Percentiles rank a stretch among this genome's conserved stretches.
These are phyloP conservation scores for Tubosaeta sp. DNA, from an alignment of 768 basidiomycete genomes.

Conservation along the genomic window DNA sequence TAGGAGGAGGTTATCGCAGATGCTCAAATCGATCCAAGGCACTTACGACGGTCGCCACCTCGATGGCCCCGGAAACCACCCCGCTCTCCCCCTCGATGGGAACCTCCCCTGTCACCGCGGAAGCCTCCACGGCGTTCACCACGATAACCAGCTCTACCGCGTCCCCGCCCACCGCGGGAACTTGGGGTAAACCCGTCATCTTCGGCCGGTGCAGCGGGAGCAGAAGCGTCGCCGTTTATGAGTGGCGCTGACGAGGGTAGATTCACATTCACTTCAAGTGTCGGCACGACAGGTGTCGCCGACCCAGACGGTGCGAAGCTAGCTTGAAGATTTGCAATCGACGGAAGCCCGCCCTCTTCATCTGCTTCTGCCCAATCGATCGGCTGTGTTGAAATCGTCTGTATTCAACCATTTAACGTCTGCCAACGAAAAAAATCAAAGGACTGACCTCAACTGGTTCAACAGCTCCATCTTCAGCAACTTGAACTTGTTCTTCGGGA, in stretches of 20 bases:
- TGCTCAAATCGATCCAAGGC: not conserved
- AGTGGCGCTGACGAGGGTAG: conserved; percentile 16
- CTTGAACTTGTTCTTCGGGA: conserved; percentile 17
- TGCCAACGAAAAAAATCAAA: not conserved
- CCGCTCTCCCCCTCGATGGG: conserved; percentile 36
- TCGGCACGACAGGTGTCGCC: conserved; percentile 48
- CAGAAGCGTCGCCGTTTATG: conserved; percentile 19
- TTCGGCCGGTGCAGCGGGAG: conserved; percentile 30
- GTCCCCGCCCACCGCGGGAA: conserved; percentile 44
- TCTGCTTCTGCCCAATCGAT: conserved; percentile 79
- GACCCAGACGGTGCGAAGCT: conserved; percentile 73
- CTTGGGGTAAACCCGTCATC: conserved; percentile 63
- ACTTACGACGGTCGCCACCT: conserved; percentile 24
- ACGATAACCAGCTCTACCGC: conserved; percentile 36
- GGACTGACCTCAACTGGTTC: conserved; percentile 33
- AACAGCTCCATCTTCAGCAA: conserved; percentile 2
- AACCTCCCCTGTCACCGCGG: conserved; percentile 34
- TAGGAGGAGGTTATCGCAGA: conserved; percentile 2
- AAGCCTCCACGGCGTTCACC: conserved; percentile 42
- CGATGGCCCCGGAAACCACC: conserved; percentile 35
- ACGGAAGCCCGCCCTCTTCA: conserved; percentile 74
- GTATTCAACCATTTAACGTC: not conserved
- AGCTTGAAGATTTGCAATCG: conserved; percentile 71
- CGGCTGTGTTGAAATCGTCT: conserved; percentile 29
- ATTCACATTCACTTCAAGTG: conserved; percentile 36